Percentiles rank a stretch among this genome's conserved stretches.
Conservation (phyloP, 768 basidiomycete species). For the Trametes cubensis region DNA sequence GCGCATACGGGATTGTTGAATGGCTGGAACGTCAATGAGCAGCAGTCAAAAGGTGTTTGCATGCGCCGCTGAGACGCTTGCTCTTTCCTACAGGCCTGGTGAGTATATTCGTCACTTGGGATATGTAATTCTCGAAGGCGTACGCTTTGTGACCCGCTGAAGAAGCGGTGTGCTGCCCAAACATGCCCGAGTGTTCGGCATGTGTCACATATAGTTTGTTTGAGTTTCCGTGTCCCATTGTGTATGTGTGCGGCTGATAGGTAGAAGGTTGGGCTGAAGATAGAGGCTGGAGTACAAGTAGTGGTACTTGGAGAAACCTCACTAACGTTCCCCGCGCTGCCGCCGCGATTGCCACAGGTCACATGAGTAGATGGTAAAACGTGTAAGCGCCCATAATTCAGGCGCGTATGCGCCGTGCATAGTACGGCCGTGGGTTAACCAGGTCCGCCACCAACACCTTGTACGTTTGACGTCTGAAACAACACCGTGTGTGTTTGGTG, state of each 20-base stretch:
- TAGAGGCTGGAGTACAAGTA: neutral
- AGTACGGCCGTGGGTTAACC: too few species aligned
- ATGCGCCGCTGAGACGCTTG: slow-evolving; percentile 67
- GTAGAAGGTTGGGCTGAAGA: neutral
- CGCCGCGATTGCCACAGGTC: neutral
- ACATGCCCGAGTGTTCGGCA: slow-evolving; percentile 79
- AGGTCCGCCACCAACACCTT: neutral
- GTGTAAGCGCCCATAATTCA: neutral
- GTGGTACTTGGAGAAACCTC: neutral
- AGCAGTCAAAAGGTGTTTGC: slow-evolving; percentile 85
- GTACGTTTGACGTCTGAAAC: too few species aligned
- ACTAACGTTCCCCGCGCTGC: slow-evolving; percentile 4
- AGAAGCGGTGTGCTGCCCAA: slow-evolving; percentile 77
- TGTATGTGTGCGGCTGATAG: slow-evolving; percentile 12
- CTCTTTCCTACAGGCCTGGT: slow-evolving; percentile 51
- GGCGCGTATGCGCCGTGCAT: too few species aligned
- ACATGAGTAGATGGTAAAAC: neutral
- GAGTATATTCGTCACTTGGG: neutral
- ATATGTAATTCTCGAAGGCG: slow-evolving; percentile 29
- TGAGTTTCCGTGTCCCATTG: slow-evolving; percentile 86
- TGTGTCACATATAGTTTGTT: slow-evolving; percentile 90
- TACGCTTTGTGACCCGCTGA: slow-evolving; percentile 74
- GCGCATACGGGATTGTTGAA: slow-evolving; percentile 89
- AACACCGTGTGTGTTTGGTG: neutral
- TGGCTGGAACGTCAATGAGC: slow-evolving; percentile 87